A percentile compares a stretch with the other conserved stretches of the same genome.
These are phyloP conservation scores for Withania somnifera DNA, from an alignment of 305 asterid genomes.

Conservation along the genomic window DNA sequence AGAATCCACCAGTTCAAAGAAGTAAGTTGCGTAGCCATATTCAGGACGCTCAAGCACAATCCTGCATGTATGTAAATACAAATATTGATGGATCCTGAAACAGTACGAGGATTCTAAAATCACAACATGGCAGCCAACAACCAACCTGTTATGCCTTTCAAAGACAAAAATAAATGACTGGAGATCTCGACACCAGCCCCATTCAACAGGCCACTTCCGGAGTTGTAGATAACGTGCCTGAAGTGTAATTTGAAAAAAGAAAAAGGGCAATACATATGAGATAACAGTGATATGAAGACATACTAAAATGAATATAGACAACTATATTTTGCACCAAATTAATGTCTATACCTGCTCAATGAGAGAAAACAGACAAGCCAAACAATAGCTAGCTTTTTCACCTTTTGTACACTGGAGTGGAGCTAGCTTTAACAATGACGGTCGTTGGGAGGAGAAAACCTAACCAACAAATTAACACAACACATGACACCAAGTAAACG, in stretches of 20 bases:
- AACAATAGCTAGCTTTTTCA: slow-evolving; percentile 66
- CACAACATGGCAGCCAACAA: not conserved
- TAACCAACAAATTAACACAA: slow-evolving; percentile 21
- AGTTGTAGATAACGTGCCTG: slow-evolving; percentile 64
- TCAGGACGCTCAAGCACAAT: slow-evolving; percentile 99
- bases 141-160: slow-evolving; percentile 77
- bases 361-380: slow-evolving; percentile 84
- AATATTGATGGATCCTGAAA: slow-evolving; percentile 3
- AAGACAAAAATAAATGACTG: slow-evolving; percentile 88
- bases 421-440: slow-evolving; percentile 44
- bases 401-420: slow-evolving; percentile 37
- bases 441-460: slow-evolving; percentile 56
- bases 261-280: not conserved
- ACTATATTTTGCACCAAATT: not conserved
- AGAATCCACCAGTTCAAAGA: slow-evolving; percentile 59
- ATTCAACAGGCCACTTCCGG: slow-evolving; percentile 88
- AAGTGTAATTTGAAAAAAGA: slow-evolving; percentile 5
- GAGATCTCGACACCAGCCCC: slow-evolving; percentile 99
- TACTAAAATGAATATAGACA: not conserved
- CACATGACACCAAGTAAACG: not conserved
- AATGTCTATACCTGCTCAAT: slow-evolving; percentile 69
- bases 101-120: slow-evolving; percentile 1
- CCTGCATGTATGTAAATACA: slow-evolving; percentile 36
- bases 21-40: slow-evolving; percentile 92
- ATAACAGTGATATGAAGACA: not conserved